Percentiles rank a stretch among this genome's conserved stretches.
Conservation (phyloP, 352 stramenopile species). For the Pythium guiyangense region DNA sequence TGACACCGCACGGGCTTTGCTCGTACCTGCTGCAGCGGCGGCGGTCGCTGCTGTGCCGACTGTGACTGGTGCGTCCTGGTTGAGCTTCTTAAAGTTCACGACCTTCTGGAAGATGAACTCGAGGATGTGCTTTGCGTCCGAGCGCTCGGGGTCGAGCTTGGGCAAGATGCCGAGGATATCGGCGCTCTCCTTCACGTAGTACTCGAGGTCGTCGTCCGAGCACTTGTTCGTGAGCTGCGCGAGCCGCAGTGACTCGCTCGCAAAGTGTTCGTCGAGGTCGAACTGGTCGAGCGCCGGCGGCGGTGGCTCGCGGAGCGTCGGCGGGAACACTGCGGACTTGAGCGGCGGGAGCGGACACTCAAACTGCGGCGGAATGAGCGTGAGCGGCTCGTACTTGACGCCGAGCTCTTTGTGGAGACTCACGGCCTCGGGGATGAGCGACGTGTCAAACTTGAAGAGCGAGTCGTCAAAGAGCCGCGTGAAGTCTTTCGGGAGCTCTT, state of each 20-base stretch:
- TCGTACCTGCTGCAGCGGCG: constrained; percentile 18
- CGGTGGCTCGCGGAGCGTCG: constrained; percentile 85
- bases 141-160: constrained; percentile 67
- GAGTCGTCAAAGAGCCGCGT: constrained; percentile 92
- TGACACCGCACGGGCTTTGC: constrained; percentile 11
- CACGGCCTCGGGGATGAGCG: constrained; percentile 92
- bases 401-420: constrained; percentile 89
- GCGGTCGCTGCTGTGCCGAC: background rate
- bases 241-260: constrained; percentile 87
- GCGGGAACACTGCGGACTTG: constrained; percentile 91
- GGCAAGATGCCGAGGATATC: constrained; percentile 89
- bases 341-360: constrained; percentile 92
- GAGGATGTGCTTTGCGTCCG: constrained; percentile 87
- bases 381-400: constrained; percentile 94
- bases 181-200: constrained; percentile 92
- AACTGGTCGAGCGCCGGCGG: constrained; percentile 94
- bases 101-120: constrained; percentile 91
- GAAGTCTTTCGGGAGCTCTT: constrained; percentile 94
- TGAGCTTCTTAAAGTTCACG: constrained; percentile 93
- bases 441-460: constrained; percentile 94
- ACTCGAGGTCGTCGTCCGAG: constrained; percentile 92
- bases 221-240: constrained; percentile 96
- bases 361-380: constrained; percentile 94
- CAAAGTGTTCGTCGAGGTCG: constrained; percentile 96
- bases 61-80: constrained; percentile 46